phyloP scores from a whole-genome alignment of 1,284 basidiomycete species.

The Puccinia novopanici region DNA sequence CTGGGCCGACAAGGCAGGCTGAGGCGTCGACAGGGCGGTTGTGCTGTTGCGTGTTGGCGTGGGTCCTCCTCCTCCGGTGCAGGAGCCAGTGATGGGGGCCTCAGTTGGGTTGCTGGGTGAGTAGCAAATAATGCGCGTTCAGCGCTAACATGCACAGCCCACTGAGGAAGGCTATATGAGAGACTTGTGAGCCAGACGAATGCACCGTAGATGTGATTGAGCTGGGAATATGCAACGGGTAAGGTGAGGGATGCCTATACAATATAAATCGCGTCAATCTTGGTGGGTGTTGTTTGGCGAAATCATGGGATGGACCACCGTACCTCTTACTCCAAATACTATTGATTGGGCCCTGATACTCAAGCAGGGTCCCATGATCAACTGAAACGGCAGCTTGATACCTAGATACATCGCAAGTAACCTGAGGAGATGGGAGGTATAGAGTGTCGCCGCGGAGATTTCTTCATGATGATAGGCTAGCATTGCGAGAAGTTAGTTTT shows the following conservation, averaged over 20 bases:
- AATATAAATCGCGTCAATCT: constrained; percentile 9
- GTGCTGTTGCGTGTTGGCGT: background rate
- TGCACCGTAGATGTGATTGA: constrained; percentile 20
- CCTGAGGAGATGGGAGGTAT: constrained; percentile 73
- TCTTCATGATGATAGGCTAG: constrained; percentile 76
- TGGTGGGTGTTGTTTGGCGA: background rate
- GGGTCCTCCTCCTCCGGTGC: too few relatives aligned
- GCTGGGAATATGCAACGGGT: constrained; percentile 65
- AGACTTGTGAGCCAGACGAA: constrained; percentile 43
- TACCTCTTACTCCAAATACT: constrained; percentile 75
- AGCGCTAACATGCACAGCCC: constrained; percentile 76
- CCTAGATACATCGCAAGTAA: constrained; percentile 80
- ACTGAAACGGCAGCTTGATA: constrained; percentile 74
- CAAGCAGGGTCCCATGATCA: constrained; percentile 68
- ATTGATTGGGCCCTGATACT: constrained; percentile 71
- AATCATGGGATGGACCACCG: constrained; percentile 22
- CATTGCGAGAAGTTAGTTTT: background rate
- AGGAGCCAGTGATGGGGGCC: background rate
- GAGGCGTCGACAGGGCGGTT: background rate
- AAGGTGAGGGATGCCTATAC: constrained; percentile 69
- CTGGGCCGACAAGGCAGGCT: background rate
- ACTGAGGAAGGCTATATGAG: constrained; percentile 65
- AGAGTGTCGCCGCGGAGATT: constrained; percentile 77
- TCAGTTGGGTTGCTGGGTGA: constrained; percentile 65
- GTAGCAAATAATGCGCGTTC: constrained; percentile 73